These are phyloP conservation scores for Cadophora malorum DNA, from an alignment of 2,329 filamentous ascomycete genomes.

Conservation along the genomic window DNA sequence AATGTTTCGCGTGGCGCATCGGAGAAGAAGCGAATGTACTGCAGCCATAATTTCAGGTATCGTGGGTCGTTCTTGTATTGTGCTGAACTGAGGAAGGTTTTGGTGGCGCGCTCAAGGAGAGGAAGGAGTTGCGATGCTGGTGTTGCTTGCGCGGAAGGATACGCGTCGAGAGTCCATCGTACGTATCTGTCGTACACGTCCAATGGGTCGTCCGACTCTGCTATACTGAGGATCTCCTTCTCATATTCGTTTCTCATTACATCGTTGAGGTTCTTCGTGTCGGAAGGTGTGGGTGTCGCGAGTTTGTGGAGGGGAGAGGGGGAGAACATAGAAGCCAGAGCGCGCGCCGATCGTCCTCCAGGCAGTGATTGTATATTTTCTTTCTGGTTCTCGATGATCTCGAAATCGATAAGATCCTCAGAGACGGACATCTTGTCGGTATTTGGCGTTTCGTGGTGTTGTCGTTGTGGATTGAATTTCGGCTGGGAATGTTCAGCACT, in stretches of 20 bases:
- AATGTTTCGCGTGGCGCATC: conserved; percentile 94
- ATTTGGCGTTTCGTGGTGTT: conserved; percentile 26
- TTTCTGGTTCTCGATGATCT: conserved; percentile 94
- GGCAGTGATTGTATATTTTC: conserved; percentile 97
- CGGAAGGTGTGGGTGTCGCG: conserved; percentile 69
- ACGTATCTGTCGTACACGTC: conserved; percentile 97
- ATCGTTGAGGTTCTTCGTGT: conserved; percentile 80
- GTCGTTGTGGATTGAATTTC: conserved; percentile 26
- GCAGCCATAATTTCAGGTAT: conserved; percentile 91
- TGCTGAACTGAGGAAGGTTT: conserved; percentile 79
- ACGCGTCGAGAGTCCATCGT: conserved; percentile 94
- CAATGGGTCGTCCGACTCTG: conserved; percentile 91
- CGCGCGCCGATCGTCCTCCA: conserved; percentile 85
- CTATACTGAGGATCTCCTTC: conserved; percentile 76
- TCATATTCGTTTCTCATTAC: conserved; percentile 84
- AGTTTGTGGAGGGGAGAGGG: conserved; percentile 65
- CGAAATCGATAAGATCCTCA: conserved; percentile 73
- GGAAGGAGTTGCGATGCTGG: conserved; percentile 88
- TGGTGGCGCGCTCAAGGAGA: conserved; percentile 91
- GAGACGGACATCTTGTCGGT: conserved; percentile 52
- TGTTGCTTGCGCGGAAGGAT: conserved; percentile 91
- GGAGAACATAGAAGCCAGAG: conserved; percentile 83
- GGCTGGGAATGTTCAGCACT: background rate
- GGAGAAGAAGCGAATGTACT: conserved; percentile 91
- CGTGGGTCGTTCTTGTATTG: conserved; percentile 96